Conservation (phyloP, 2,329 filamentous ascomycete species). For the Cytospora schulzeri region DNA sequence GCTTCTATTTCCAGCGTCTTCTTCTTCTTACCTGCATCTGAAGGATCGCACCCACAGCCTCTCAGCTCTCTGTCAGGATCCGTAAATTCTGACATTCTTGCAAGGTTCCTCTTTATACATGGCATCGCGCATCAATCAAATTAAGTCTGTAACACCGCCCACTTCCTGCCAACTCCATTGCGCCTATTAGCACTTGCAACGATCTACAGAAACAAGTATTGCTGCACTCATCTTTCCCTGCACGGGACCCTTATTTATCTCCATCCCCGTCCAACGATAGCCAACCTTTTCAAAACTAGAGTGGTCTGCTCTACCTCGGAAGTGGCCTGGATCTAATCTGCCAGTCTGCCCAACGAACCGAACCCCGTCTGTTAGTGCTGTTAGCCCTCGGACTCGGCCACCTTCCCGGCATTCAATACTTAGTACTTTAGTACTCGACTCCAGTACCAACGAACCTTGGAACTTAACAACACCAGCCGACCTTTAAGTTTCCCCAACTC, state of each 20-base stretch:
- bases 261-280: not conserved
- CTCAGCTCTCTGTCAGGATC: not conserved
- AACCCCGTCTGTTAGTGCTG: not conserved
- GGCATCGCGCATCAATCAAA: not conserved
- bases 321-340: not conserved
- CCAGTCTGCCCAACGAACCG: not conserved
- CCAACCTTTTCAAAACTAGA: not conserved
- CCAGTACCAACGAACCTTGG: no score
- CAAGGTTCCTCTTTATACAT: not conserved
- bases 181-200: not conserved
- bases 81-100: not conserved
- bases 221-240: not conserved
- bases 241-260: not conserved
- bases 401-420: not conserved
- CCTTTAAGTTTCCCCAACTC: not conserved
- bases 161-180: not conserved
- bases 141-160: not conserved
- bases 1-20: not conserved
- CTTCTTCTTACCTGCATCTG: not conserved
- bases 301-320: no score
- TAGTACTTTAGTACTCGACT: not conserved
- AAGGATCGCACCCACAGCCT: not conserved
- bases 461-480: no score
- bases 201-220: not conserved
- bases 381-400: not conserved